Percentiles rank a stretch among this genome's conserved stretches.
Conservation (phyloP, 2,329 filamentous ascomycete species). For the Trichoderma sp. region DNA sequence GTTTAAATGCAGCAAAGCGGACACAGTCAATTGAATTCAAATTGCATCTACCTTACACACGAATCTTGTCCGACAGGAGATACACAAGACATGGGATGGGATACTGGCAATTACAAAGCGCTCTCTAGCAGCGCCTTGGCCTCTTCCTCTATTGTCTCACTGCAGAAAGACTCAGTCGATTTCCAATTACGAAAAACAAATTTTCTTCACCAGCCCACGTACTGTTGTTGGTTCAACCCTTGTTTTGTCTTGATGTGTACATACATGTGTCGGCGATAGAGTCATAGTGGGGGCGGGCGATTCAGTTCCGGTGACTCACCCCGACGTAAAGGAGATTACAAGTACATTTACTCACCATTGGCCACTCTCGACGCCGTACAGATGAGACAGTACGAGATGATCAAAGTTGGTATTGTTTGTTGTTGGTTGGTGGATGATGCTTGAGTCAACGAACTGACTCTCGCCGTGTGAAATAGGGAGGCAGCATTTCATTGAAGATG, state of each 20-base stretch:
- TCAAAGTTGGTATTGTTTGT: no score
- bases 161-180: not conserved
- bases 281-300: constrained; percentile 7
- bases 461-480: not conserved
- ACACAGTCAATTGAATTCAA: not conserved
- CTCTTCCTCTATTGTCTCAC: not conserved
- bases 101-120: not conserved
- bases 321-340: not conserved
- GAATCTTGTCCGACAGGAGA: not conserved
- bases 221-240: not conserved
- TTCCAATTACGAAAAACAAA: not conserved
- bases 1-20: not conserved
- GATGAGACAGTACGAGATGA: no score
- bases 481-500: not conserved
- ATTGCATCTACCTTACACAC: not conserved
- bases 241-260: not conserved
- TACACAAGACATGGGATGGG: not conserved
- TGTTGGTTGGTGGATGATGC: not conserved
- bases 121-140: not conserved
- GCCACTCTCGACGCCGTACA: not conserved
- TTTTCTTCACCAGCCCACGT: not conserved
- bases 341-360: not conserved
- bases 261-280: not conserved
- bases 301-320: constrained; percentile 3
- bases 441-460: not conserved